These are phyloP conservation scores for Yarrowia deformans DNA, from an alignment of 805 yeast genomes.

Conservation along the genomic window DNA sequence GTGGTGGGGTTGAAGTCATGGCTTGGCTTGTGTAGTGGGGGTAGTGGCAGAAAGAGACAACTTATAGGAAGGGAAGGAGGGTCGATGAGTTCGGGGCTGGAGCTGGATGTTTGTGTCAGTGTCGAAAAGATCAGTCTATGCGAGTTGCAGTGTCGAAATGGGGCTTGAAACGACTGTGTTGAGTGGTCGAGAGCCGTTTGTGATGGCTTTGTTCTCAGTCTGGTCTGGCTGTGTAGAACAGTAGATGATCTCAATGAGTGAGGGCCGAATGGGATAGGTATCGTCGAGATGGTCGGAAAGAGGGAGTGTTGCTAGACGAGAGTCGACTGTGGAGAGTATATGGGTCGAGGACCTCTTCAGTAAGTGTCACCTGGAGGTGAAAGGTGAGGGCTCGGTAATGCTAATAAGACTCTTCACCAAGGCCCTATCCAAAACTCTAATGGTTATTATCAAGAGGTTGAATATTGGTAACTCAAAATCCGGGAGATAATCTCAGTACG, in stretches of 20 bases:
- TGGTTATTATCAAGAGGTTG: slow-evolving; percentile 37
- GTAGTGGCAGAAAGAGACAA: not conserved
- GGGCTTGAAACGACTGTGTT: not conserved
- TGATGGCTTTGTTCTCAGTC: not conserved
- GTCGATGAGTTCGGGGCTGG: too few species aligned
- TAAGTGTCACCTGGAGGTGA: slow-evolving; percentile 37
- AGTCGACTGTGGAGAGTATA: not conserved
- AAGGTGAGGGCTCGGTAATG: slow-evolving; percentile 23
- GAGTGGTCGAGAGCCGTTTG: not conserved
- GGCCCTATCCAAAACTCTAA: slow-evolving; percentile 37
- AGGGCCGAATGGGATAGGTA: not conserved
- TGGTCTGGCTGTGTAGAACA: not conserved
- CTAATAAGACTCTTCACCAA: slow-evolving; percentile 38
- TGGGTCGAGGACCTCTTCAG: slow-evolving; percentile 26
- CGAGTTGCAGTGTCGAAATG: not conserved
- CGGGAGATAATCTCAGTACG: slow-evolving; percentile 37
- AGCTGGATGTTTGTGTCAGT: not conserved
- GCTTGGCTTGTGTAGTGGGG: not conserved
- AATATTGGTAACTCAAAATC: slow-evolving; percentile 31
- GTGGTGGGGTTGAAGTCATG: slow-evolving; percentile 28
- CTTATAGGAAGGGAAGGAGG: not conserved
- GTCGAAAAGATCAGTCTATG: slow-evolving; percentile 4
- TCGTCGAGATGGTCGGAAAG: not conserved
- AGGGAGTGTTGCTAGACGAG: too few species aligned
- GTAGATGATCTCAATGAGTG: slow-evolving; percentile 9